phyloP scores from a whole-genome alignment of 768 basidiomycete genomes.

The Asterophora lycoperdoides region DNA sequence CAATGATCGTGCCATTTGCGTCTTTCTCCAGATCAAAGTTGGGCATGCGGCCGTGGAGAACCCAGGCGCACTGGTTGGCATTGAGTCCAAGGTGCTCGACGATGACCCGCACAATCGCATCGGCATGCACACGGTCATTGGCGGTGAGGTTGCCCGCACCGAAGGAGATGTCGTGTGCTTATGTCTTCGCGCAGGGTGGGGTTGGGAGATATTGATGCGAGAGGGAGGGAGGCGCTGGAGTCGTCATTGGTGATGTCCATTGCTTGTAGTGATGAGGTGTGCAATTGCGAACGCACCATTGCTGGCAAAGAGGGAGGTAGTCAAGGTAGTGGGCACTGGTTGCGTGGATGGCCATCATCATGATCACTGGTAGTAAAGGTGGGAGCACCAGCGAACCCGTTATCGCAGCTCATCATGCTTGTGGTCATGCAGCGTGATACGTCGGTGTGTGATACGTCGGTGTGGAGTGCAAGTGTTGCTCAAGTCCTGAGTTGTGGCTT shows the following conservation, averaged over 20 bases:
- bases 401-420: no score
- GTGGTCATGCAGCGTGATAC: no score
- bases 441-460: no score
- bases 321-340: no score
- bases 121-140: slow-evolving; percentile 45
- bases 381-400: no score
- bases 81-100: slow-evolving; percentile 65
- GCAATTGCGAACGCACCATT: no score
- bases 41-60: slow-evolving; percentile 61
- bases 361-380: no score
- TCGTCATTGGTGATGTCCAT: slow-evolving; percentile 37
- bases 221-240: slow-evolving; percentile 18
- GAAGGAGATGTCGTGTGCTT: slow-evolving; percentile 90
- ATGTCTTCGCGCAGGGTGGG: slow-evolving; percentile 81
- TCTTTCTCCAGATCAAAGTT: slow-evolving; percentile 66
- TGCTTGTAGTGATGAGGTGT: no score
- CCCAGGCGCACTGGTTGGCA: slow-evolving; percentile 65
- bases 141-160: slow-evolving; percentile 58
- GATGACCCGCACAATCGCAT: slow-evolving; percentile 48
- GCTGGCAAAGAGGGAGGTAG: no score
- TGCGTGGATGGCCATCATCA: no score
- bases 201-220: slow-evolving; percentile 58
- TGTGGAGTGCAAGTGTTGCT: no score
- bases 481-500: no score
- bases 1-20: slow-evolving; percentile 52